These are phyloP conservation scores for Ophiostoma perfectum DNA, from an alignment of 2,329 filamentous ascomycete genomes.

Conservation along the genomic window DNA sequence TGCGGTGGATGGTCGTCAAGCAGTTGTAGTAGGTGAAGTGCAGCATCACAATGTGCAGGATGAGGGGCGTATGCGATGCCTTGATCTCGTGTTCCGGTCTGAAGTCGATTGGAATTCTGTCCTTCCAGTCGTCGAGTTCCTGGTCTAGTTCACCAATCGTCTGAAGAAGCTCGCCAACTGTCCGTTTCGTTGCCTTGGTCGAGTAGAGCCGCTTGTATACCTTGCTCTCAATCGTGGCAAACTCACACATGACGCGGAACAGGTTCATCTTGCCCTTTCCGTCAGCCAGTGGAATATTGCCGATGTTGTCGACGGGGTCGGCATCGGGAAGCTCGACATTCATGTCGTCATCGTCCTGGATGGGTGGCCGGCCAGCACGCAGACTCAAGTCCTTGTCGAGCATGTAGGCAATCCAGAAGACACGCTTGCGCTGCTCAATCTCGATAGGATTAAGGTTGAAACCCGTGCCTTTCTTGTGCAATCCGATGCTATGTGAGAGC, in stretches of 20 bases:
- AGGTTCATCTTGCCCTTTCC: slow-evolving; percentile 91
- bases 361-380: slow-evolving; percentile 54
- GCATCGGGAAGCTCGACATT: slow-evolving; percentile 93
- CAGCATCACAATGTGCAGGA: slow-evolving; percentile 86
- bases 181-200: slow-evolving; percentile 83
- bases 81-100: slow-evolving; percentile 96
- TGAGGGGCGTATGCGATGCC: slow-evolving; percentile 84
- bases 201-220: slow-evolving; percentile 93
- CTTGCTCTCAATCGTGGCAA: slow-evolving; percentile 84
- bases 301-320: slow-evolving; percentile 85
- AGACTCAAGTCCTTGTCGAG: slow-evolving; percentile 60
- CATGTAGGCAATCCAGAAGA: slow-evolving; percentile 63
- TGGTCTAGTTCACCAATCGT: slow-evolving; percentile 92
- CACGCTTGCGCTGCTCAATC: slow-evolving; percentile 74
- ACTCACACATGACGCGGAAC: slow-evolving; percentile 87
- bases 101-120: slow-evolving; percentile 89
- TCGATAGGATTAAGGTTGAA: slow-evolving; percentile 93
- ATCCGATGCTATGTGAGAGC: slow-evolving; percentile 84
- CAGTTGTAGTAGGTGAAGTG: slow-evolving; percentile 99
- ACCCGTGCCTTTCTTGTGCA: slow-evolving; percentile 87
- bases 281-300: slow-evolving; percentile 84
- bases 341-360: slow-evolving; percentile 68
- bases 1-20: slow-evolving; percentile 92
- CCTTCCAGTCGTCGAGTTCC: slow-evolving; percentile 91
- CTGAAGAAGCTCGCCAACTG: slow-evolving; percentile 86